A percentile compares a stretch with the other conserved stretches of the same genome.
Conservation (phyloP, 1,284 basidiomycete genomes). For the Nidula niveotomentosa region DNA sequence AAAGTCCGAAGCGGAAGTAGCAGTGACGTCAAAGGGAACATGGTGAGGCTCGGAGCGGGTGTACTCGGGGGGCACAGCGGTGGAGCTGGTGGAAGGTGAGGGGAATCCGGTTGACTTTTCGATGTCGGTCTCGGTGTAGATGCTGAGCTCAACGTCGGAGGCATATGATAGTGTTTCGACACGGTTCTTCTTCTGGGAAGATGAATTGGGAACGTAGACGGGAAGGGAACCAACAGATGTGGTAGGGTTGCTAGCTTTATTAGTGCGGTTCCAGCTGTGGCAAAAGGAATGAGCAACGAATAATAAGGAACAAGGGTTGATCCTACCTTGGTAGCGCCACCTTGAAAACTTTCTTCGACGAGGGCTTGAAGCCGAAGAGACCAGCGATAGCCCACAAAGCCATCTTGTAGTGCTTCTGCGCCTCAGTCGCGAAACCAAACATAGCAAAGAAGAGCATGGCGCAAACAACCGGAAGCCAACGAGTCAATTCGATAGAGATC, state of each 20-base stretch:
- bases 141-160: too few relatives aligned
- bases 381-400: slow-evolving; percentile 36
- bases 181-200: too few relatives aligned
- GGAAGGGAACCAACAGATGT: background rate
- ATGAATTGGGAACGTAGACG: too few relatives aligned
- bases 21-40: background rate
- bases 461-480: slow-evolving; percentile 38
- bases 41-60: background rate
- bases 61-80: background rate
- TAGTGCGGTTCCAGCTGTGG: background rate
- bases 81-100: background rate
- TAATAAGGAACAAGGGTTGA: too few relatives aligned
- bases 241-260: too few relatives aligned
- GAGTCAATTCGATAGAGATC: slow-evolving; percentile 30
- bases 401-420: slow-evolving; percentile 29
- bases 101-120: background rate
- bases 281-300: background rate
- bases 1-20: background rate
- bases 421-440: slow-evolving; percentile 47
- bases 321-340: background rate
- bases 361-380: slow-evolving; percentile 26
- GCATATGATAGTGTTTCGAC: too few relatives aligned
- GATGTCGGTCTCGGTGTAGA: background rate
- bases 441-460: slow-evolving; percentile 44
- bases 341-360: background rate